phyloP scores from a whole-genome alignment of 148 eudicot genomes.

The Cornus controversa region DNA sequence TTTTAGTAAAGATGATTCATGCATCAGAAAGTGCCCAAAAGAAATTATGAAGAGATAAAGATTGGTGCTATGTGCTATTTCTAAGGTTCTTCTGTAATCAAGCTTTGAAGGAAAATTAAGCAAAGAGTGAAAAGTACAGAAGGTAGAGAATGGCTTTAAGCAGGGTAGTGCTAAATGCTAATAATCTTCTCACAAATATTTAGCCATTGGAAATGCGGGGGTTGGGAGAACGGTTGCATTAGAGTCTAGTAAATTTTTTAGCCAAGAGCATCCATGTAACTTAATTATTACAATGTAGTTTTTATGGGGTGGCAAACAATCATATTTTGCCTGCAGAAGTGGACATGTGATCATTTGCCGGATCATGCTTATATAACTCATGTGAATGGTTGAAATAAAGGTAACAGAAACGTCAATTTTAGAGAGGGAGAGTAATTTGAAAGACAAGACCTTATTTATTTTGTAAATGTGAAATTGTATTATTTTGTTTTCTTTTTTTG shows the following conservation, averaged over 20 bases:
- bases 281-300: neutral
- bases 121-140: neutral
- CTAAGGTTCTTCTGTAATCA: neutral
- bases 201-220: neutral
- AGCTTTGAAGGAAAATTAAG: conserved; percentile 1
- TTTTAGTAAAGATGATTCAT: neutral
- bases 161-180: neutral
- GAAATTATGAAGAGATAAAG: neutral
- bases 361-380: neutral
- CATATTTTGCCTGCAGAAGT: neutral
- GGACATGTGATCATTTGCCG: neutral
- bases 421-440: neutral
- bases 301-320: neutral
- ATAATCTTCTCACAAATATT: neutral
- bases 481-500: neutral
- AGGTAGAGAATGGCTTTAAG: neutral
- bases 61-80: neutral
- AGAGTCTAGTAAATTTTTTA: neutral
- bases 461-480: neutral
- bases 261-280: neutral
- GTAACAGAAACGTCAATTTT: neutral
- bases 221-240: neutral
- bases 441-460: neutral
- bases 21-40: neutral
- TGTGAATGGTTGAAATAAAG: neutral